Evolutionary conservation across 345 rosid species (phyloP).

Genomic region (Rhizophora mangle): DNA sequence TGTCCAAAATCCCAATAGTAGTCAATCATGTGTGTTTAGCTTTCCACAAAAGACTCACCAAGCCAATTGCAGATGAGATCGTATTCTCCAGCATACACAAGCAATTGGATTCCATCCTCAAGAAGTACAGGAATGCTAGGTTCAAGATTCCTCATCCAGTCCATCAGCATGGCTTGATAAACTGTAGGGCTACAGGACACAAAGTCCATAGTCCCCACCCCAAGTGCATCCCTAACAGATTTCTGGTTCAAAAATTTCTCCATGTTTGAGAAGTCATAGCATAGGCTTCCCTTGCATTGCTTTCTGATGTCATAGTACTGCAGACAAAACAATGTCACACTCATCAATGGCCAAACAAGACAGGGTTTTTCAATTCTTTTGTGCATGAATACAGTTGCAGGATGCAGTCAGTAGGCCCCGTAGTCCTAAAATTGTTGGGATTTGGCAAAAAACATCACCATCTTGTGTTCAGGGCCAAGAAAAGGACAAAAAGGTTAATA

Average conservation of each 20-base stretch:
- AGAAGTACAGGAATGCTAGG: constrained; percentile 86
- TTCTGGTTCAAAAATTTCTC: constrained; percentile 75
- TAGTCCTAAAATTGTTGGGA: too few species aligned
- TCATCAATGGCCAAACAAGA: background rate
- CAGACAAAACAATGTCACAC: constrained; percentile 25
- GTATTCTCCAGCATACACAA: constrained; percentile 95
- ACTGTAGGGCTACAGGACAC: constrained; percentile 89
- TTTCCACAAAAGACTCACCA: constrained; percentile 41
- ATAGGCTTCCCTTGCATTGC: constrained; percentile 81
- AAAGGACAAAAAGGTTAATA: background rate
- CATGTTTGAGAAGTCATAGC: constrained; percentile 99
- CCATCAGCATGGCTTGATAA: constrained; percentile 80
- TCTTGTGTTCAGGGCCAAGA: background rate
- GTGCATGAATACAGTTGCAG: background rate
- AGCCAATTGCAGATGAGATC: constrained; percentile 99
- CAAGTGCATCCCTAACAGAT: constrained; percentile 71
- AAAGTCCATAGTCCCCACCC: constrained; percentile 76
- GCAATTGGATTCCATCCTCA: constrained; percentile 86
- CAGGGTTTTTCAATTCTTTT: background rate
- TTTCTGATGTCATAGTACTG: constrained; percentile 94
- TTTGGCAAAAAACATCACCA: too few species aligned
- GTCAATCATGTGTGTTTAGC: background rate
- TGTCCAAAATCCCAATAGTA: background rate
- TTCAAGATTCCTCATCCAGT: constrained; percentile 98
- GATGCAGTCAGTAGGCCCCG: too few species aligned